Conservation (phyloP, 331 rosid species). For the Rosa hybrid region DNA sequence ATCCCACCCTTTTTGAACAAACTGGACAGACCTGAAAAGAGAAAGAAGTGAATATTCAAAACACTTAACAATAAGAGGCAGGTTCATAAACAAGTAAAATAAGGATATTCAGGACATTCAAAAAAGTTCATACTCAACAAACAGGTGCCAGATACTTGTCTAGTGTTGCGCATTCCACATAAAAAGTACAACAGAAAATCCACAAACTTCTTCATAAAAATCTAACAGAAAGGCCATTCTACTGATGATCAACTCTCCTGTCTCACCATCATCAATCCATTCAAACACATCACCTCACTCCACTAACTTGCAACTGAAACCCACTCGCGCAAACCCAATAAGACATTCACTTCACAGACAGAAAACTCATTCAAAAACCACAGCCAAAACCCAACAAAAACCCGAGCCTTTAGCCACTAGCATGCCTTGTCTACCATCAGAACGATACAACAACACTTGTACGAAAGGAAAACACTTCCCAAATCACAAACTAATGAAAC, state of each 20-base stretch:
- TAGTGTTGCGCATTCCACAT: not conserved
- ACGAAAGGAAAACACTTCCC: not conserved
- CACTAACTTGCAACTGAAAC: not conserved
- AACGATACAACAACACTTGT: not conserved
- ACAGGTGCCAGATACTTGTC: not conserved
- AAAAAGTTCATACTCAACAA: not conserved
- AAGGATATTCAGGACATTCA: not conserved
- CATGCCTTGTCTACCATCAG: not conserved
- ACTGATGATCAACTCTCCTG: not conserved
- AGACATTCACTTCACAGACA: not conserved
- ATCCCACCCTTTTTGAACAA: slow-evolving; percentile 65
- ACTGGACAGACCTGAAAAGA: slow-evolving; percentile 77
- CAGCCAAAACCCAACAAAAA: not conserved
- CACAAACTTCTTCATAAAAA: not conserved
- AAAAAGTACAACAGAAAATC: not conserved
- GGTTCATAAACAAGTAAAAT: not conserved
- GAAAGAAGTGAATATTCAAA: not conserved
- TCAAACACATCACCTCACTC: not conserved
- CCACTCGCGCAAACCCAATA: slow-evolving; percentile 3
- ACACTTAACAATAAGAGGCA: slow-evolving; percentile 11
- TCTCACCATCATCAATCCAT: not conserved
- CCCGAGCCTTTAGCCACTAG: not conserved
- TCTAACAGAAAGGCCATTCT: not conserved
- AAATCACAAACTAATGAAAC: not conserved
- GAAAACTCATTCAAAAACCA: not conserved